A percentile compares a stretch with the other conserved stretches of the same genome.
Conservation (phyloP, 805 yeast species). For the Lachancea quebecensis region DNA sequence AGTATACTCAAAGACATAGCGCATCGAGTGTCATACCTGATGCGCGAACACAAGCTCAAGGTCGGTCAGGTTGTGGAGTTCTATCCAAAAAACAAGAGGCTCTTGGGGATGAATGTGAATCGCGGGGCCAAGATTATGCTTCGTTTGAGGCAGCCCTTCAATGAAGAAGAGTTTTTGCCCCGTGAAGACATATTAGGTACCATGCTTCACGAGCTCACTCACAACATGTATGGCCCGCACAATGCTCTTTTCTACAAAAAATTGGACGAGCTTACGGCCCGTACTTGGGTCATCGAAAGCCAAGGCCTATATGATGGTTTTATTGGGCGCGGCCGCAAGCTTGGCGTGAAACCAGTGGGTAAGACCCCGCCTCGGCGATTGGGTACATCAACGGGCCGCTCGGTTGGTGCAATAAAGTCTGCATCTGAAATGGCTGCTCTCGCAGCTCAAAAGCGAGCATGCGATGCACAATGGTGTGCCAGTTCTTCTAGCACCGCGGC, state of each 20-base stretch:
- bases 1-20: constrained; percentile 64
- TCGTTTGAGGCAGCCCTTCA: constrained; percentile 55
- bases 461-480: constrained; percentile 22
- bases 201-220: constrained; percentile 82
- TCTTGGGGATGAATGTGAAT: constrained; percentile 80
- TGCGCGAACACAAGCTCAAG: constrained; percentile 57
- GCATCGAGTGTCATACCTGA: constrained; percentile 65
- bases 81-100: constrained; percentile 57
- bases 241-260: constrained; percentile 60
- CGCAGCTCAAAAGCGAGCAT: constrained; percentile 28
- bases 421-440: constrained; percentile 29
- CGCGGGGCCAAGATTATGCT: constrained; percentile 66
- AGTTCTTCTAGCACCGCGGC: constrained; percentile 6
- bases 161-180: constrained; percentile 50
- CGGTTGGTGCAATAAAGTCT: constrained; percentile 7
- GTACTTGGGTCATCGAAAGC: constrained; percentile 36
- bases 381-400: not conserved
- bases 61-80: constrained; percentile 73
- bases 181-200: constrained; percentile 68
- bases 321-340: constrained; percentile 26
- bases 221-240: constrained; percentile 76
- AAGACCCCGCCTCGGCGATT: not conserved
- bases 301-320: constrained; percentile 26
- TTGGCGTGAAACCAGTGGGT: constrained; percentile 15
- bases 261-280: constrained; percentile 52